Evolutionary conservation across 1,284 basidiomycete genomes (phyloP).

Genomic region (Microstroma glucosiphilum): DNA sequence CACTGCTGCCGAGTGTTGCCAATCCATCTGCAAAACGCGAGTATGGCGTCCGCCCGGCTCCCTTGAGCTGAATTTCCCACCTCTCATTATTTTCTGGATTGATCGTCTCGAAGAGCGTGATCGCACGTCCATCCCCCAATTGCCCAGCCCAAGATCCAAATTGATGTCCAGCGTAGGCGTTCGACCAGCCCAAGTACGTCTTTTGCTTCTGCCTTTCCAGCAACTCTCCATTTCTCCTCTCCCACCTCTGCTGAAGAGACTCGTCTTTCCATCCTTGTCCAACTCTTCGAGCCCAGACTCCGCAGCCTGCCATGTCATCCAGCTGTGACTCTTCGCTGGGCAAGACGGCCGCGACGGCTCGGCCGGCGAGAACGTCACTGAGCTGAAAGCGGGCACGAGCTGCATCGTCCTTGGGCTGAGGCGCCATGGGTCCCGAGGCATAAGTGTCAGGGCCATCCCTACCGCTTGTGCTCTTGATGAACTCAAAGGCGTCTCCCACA

Average conservation of each 20-base stretch:
- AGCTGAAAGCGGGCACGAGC: constrained; percentile 23
- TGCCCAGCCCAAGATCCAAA: constrained; percentile 94
- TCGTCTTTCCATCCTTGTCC: constrained; percentile 4
- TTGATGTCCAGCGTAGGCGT: constrained; percentile 56
- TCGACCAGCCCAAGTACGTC: constrained; percentile 39
- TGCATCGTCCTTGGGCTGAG: constrained; percentile 11
- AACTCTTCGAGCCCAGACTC: background rate
- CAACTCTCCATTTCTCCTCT: constrained; percentile 7
- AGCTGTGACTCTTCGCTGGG: background rate
- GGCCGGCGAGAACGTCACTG: constrained; percentile 29
- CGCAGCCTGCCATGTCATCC: constrained; percentile 1
- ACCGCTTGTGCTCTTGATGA: constrained; percentile 57
- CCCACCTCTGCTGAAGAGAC: constrained; percentile 5
- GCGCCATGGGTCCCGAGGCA: constrained; percentile 42
- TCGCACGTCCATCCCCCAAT: constrained; percentile 88
- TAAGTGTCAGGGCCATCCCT: constrained; percentile 39
- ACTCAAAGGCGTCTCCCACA: constrained; percentile 69
- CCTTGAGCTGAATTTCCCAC: constrained; percentile 83
- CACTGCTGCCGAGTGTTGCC: constrained; percentile 81
- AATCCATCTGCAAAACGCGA: constrained; percentile 84
- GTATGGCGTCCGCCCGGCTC: constrained; percentile 87
- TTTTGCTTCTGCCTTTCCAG: constrained; percentile 5
- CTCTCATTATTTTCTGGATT: constrained; percentile 54
- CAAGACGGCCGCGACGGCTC: constrained; percentile 20
- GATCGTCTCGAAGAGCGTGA: constrained; percentile 66